phyloP scores from a whole-genome alignment of 805 yeast species.

The Kuraishia molischiana region DNA sequence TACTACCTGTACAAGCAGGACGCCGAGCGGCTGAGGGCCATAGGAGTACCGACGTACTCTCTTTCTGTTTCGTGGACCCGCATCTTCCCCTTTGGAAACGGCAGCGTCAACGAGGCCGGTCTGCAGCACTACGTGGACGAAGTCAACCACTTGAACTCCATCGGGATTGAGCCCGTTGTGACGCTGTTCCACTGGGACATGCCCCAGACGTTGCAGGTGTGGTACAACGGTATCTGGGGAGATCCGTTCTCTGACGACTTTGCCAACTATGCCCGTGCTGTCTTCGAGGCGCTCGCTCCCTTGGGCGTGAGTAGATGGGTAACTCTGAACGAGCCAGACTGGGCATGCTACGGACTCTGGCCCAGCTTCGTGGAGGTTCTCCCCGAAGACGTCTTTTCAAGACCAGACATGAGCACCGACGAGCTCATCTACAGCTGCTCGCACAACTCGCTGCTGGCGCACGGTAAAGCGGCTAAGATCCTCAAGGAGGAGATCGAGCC shows the following conservation, averaged over 20 bases:
- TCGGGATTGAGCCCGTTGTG: constrained; percentile 14
- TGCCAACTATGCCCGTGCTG: constrained; percentile 20
- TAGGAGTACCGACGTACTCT: constrained; percentile 22
- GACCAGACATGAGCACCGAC: constrained; percentile 10
- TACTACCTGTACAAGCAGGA: constrained; percentile 24
- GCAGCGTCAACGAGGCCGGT: constrained; percentile 11
- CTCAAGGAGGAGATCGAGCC: constrained; percentile 16
- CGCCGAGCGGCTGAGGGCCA: constrained; percentile 19
- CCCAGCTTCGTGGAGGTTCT: constrained; percentile 9
- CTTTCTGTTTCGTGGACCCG: constrained; percentile 25
- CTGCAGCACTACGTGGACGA: constrained; percentile 20
- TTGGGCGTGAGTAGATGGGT: constrained; percentile 20
- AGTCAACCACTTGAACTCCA: constrained; percentile 15
- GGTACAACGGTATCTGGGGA: constrained; percentile 17
- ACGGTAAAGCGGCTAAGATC: constrained; percentile 15
- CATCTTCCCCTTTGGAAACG: constrained; percentile 18
- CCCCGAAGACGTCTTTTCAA: constrained; percentile 15
- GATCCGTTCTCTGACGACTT: constrained; percentile 20
- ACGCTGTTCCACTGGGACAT: constrained; percentile 26
- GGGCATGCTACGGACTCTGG: constrained; percentile 4
- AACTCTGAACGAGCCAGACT: constrained; percentile 22
- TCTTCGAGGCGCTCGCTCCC: constrained; percentile 20
- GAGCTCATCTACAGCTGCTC: background rate
- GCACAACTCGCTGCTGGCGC: constrained; percentile 11
- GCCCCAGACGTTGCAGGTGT: constrained; percentile 13